phyloP scores from a whole-genome alignment of 208 protist species.

The Acanthamoeba comandoni region DNA sequence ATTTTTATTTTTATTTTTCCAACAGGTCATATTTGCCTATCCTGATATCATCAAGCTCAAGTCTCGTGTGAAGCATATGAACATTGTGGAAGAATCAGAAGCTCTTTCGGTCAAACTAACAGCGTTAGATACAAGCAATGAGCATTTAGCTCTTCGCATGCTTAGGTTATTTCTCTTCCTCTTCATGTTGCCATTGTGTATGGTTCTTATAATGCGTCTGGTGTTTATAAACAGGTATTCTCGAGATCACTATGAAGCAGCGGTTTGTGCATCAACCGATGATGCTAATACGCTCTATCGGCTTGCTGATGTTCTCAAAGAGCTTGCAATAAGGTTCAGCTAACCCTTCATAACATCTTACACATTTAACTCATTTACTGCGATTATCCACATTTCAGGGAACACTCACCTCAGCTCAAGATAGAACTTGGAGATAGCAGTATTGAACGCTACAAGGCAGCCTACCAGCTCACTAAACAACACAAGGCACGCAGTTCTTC shows the following conservation, averaged over 20 bases:
- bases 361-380: too few species aligned
- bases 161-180: background rate
- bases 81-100: slow-evolving; percentile 74
- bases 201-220: too few species aligned
- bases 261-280: slow-evolving; percentile 65
- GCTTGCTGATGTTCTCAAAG: slow-evolving; percentile 70
- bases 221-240: background rate
- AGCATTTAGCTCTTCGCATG: slow-evolving; percentile 69
- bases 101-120: slow-evolving; percentile 64
- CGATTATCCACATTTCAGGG: too few species aligned
- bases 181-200: too few species aligned
- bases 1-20: background rate
- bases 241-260: slow-evolving; percentile 65
- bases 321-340: background rate
- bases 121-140: slow-evolving; percentile 30
- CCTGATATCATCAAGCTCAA: slow-evolving; percentile 72
- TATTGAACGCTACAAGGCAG: slow-evolving; percentile 34
- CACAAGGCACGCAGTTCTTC: too few species aligned
- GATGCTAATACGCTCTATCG: slow-evolving; percentile 66
- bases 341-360: background rate
- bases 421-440: slow-evolving; percentile 51
- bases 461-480: slow-evolving; percentile 37
- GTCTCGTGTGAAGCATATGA: slow-evolving; percentile 71
- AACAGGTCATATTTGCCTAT: slow-evolving; percentile 72
- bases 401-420: slow-evolving; percentile 26